phyloP scores from a whole-genome alignment of 2,329 filamentous ascomycete genomes.

The Nectriaceae sp. region DNA sequence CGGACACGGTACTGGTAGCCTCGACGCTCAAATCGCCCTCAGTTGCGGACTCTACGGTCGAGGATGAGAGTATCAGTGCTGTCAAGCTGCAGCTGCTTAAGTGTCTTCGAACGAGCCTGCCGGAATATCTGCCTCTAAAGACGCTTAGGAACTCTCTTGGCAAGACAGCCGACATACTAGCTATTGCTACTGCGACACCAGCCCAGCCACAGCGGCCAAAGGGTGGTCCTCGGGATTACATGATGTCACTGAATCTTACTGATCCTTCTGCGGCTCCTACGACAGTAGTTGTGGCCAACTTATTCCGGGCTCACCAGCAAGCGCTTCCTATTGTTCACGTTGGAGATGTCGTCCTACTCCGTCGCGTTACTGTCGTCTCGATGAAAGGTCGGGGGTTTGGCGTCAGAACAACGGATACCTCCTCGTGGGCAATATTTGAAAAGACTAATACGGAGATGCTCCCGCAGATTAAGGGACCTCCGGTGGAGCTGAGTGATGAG shows the following conservation, averaged over 20 bases:
- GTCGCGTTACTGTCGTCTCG: slow-evolving; percentile 55
- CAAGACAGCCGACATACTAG: slow-evolving; percentile 55
- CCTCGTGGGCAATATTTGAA: slow-evolving; percentile 65
- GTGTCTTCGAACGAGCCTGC: slow-evolving; percentile 49
- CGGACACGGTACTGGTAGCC: slow-evolving; percentile 17
- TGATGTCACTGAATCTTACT: slow-evolving; percentile 58
- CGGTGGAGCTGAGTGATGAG: slow-evolving; percentile 54
- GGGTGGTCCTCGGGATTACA: slow-evolving; percentile 59
- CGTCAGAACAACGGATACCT: slow-evolving; percentile 54
- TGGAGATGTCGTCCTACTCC: slow-evolving; percentile 61
- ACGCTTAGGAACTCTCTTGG: slow-evolving; percentile 51
- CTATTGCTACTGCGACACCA: slow-evolving; percentile 53
- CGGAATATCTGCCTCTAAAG: slow-evolving; percentile 55
- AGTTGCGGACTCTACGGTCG: slow-evolving; percentile 24
- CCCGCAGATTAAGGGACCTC: slow-evolving; percentile 60
- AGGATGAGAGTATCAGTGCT: slow-evolving; percentile 32
- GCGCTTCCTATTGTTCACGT: slow-evolving; percentile 55
- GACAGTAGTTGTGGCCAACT: slow-evolving; percentile 53
- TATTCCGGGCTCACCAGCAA: slow-evolving; percentile 60
- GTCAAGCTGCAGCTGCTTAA: slow-evolving; percentile 50
- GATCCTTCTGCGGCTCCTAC: slow-evolving; percentile 56
- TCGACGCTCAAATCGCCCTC: slow-evolving; percentile 30
- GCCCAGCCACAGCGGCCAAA: slow-evolving; percentile 56
- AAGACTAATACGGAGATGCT: slow-evolving; percentile 39
- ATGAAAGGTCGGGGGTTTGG: slow-evolving; percentile 58